phyloP scores from a whole-genome alignment of 371 early-diverging fungal genomes.

The Rhizopus arrhizus region DNA sequence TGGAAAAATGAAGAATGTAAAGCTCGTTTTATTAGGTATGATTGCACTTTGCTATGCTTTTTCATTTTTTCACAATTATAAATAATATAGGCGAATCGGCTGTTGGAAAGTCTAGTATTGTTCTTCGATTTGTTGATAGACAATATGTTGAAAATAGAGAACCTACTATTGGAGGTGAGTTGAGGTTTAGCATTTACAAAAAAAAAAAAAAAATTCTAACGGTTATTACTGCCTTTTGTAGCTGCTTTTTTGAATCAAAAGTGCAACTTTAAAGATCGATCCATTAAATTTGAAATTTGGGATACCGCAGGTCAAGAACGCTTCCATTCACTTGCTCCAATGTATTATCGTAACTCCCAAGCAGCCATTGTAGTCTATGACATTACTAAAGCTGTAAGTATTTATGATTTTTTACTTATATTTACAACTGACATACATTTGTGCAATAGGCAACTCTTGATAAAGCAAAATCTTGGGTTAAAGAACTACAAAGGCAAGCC shows the following conservation, averaged over 20 bases:
- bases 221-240: conserved; percentile 14
- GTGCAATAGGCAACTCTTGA: conserved; percentile 76
- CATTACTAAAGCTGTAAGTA: conserved; percentile 79
- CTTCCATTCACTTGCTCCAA: conserved; percentile 94
- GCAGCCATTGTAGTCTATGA: conserved; percentile 97
- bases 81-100: conserved; percentile 75
- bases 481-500: conserved; percentile 95
- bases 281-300: conserved; percentile 89
- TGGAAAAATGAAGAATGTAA: conserved; percentile 59
- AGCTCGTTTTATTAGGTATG: conserved; percentile 73
- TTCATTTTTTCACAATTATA: neutral
- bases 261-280: conserved; percentile 65
- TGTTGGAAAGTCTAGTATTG: conserved; percentile 84
- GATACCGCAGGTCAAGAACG: conserved; percentile 94
- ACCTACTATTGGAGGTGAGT: conserved; percentile 91
- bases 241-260: conserved; percentile 85
- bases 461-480: conserved; percentile 98
- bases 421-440: neutral
- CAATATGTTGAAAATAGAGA: conserved; percentile 95
- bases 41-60: neutral
- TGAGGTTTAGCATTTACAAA: conserved; percentile 8
- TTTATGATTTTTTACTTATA: neutral
- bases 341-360: conserved; percentile 98
- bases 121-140: conserved; percentile 88
- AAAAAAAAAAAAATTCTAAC: neutral